Percentiles rank a stretch among this genome's conserved stretches.
Evolutionary conservation across 75 land plant species (phyloP).

Genomic region (Cupressus sempervirens): DNA sequence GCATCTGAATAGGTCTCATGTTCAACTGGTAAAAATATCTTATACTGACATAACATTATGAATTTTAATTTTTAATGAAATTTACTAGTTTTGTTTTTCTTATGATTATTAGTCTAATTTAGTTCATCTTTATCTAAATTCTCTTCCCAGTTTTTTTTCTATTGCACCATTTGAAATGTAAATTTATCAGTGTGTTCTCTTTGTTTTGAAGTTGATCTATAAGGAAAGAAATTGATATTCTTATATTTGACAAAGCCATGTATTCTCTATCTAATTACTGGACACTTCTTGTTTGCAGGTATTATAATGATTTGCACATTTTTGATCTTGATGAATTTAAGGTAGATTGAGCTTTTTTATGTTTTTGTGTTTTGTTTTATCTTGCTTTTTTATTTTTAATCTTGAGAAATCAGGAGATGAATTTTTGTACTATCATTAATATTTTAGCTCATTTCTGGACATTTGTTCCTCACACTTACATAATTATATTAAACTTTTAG

Average conservation of each 20-base stretch:
- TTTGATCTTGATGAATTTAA: conserved; percentile 97
- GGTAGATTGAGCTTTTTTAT: conserved; percentile 30
- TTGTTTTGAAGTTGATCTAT: background rate
- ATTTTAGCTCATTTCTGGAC: background rate
- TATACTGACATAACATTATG: background rate
- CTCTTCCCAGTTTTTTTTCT: background rate
- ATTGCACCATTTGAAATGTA: background rate
- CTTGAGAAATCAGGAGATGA: background rate
- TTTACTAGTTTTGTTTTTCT: background rate
- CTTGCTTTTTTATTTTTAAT: background rate
- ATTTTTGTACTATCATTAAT: background rate
- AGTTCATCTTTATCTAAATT: background rate
- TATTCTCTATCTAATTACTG: background rate
- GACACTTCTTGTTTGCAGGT: conserved; percentile 49
- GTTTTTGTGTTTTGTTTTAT: background rate
- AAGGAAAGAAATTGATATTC: background rate
- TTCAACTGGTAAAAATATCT: background rate
- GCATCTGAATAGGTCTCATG: background rate
- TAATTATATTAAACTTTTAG: conserved; percentile 30
- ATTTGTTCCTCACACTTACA: background rate
- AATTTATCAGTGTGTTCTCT: conserved; percentile 3
- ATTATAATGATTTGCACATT: conserved; percentile 89
- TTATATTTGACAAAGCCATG: background rate
- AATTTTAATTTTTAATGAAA: background rate
- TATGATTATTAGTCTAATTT: background rate